Conservation (phyloP, 2,329 filamentous ascomycete genomes). For the Aspergillus alliaceus region DNA sequence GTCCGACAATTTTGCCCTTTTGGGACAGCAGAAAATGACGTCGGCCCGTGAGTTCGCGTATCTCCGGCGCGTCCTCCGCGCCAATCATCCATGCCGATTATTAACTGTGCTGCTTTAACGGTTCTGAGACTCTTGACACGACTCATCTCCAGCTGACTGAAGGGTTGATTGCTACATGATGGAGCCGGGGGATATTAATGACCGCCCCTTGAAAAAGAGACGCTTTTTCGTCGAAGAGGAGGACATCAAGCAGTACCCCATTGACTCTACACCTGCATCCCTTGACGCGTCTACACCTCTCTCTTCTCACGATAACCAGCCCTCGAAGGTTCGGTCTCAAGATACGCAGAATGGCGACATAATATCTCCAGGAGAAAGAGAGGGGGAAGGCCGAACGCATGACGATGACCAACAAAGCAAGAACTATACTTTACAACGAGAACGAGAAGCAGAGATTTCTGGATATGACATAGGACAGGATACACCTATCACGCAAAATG, state of each 20-base stretch:
- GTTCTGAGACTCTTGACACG: neutral
- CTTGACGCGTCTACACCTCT: slow-evolving; percentile 20
- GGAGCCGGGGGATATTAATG: slow-evolving; percentile 45
- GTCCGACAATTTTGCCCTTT: neutral
- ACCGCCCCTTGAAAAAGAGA: slow-evolving; percentile 60
- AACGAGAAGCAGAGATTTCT: neutral
- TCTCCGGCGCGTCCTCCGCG: slow-evolving; percentile 33
- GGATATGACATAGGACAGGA: neutral
- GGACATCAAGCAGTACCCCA: slow-evolving; percentile 19
- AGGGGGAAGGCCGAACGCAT: neutral
- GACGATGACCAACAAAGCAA: neutral
- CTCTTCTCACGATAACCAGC: neutral
- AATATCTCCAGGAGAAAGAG: neutral
- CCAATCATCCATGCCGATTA: neutral
- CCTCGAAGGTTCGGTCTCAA: neutral
- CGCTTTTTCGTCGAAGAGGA: slow-evolving; percentile 61
- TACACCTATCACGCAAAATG: neutral
- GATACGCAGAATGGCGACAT: neutral
- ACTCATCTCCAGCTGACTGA: neutral
- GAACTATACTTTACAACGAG: neutral
- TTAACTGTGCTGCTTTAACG: slow-evolving; percentile 3
- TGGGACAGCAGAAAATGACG: slow-evolving; percentile 11
- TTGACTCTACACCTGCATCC: slow-evolving; percentile 1
- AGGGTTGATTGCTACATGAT: slow-evolving; percentile 21
- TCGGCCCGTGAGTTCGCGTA: slow-evolving; percentile 33